Evolutionary conservation across 768 basidiomycete genomes (phyloP).

Genomic region (Hydnomerulius pinastri): DNA sequence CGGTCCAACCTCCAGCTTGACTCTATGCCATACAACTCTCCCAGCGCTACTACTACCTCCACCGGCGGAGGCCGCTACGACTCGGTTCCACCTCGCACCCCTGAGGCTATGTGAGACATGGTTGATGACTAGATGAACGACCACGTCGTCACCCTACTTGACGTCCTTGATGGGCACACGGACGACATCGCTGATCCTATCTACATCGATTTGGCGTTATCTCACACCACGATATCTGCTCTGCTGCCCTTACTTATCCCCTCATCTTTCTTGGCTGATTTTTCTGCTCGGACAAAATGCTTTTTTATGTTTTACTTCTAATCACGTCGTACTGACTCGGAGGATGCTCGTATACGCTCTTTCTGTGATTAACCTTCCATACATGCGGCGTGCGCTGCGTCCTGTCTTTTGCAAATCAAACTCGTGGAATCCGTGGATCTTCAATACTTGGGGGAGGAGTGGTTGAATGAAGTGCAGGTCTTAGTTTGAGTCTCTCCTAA

Average conservation of each 20-base stretch:
- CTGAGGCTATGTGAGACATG: neutral
- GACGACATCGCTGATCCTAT: neutral
- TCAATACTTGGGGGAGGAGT: too few species aligned
- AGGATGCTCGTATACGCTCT: neutral
- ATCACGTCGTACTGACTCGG: neutral
- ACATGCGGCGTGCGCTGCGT: neutral
- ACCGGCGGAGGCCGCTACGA: slow-evolving; percentile 2
- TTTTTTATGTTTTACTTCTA: neutral
- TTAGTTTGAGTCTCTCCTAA: too few species aligned
- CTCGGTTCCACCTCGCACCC: neutral
- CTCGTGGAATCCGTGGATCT: neutral
- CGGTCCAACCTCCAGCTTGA: slow-evolving; percentile 50
- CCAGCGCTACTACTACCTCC: neutral
- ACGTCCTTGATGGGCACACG: neutral
- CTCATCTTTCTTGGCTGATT: neutral
- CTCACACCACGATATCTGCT: neutral
- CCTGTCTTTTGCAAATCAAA: too few species aligned
- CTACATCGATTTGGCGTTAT: neutral
- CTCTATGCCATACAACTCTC: slow-evolving; percentile 19
- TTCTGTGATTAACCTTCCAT: neutral
- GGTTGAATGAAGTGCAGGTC: too few species aligned
- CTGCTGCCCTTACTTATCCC: neutral
- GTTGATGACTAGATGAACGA: neutral
- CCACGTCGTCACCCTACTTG: neutral
- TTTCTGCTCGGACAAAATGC: neutral